A percentile compares a stretch with the other conserved stretches of the same genome.
These are phyloP conservation scores for Leccinum subtestaceum DNA, from an alignment of 768 basidiomycete species.

Conservation along the genomic window DNA sequence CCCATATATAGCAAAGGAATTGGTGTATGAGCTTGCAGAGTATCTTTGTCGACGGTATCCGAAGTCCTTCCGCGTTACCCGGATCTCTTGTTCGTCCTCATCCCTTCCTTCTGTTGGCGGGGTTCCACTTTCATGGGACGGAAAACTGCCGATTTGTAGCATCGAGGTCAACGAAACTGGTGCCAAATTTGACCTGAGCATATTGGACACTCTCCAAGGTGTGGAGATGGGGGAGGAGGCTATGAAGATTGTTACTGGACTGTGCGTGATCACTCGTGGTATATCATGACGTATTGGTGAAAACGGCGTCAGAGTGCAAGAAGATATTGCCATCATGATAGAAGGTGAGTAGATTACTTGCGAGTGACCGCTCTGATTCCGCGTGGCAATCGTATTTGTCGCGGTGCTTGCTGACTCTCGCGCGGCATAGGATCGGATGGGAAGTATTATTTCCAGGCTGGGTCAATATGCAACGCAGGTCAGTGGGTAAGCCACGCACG, in stretches of 20 bases:
- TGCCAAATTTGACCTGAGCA: conserved; percentile 49
- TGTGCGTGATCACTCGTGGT: conserved; percentile 42
- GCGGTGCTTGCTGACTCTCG: conserved; percentile 16
- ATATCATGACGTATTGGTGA: conserved; percentile 6
- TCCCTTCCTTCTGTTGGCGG: conserved; percentile 20
- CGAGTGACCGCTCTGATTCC: conserved; percentile 16
- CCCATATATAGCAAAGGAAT: conserved; percentile 52
- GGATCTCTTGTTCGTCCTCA: conserved; percentile 23
- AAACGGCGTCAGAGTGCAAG: conserved; percentile 42
- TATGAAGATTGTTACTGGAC: conserved; percentile 56
- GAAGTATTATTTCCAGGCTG: conserved; percentile 71
- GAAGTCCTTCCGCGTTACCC: conserved; percentile 47
- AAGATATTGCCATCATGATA: conserved; percentile 59
- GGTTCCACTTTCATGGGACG: conserved; percentile 37
- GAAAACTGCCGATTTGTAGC: conserved; percentile 46
- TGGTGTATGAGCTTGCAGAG: conserved; percentile 66
- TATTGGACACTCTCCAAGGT: conserved; percentile 16
- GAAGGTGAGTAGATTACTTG: conserved; percentile 42
- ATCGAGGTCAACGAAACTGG: conserved; percentile 51
- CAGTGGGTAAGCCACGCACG: conserved; percentile 14
- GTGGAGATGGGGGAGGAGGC: conserved; percentile 44
- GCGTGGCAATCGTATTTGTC: conserved; percentile 12
- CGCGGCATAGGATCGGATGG: conserved; percentile 55
- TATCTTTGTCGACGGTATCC: conserved; percentile 66
- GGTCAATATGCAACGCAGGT: conserved; percentile 66